A percentile compares a stretch with the other conserved stretches of the same genome.
These are phyloP conservation scores for Paraurostyla sp. DNA, from an alignment of 73 alveolate genomes.

Conservation along the genomic window DNA sequence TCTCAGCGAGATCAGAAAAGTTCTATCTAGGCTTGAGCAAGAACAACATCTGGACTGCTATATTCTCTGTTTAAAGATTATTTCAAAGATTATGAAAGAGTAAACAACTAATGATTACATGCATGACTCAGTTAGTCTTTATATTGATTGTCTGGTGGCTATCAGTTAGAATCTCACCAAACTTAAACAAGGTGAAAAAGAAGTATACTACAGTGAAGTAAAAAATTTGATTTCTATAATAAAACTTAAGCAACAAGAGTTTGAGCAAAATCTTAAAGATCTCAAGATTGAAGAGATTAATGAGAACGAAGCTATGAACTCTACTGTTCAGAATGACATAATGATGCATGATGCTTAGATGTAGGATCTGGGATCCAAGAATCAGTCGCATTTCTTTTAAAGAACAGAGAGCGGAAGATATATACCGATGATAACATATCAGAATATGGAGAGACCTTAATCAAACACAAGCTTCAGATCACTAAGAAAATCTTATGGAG, in stretches of 20 bases:
- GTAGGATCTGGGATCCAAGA: too few relatives aligned
- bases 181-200: slow-evolving; percentile 21
- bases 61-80: slow-evolving; percentile 18
- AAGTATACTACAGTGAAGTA: slow-evolving; percentile 34
- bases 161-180: slow-evolving; percentile 32
- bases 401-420: background rate
- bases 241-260: background rate
- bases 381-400: background rate
- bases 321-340: too few relatives aligned
- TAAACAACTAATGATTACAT: background rate
- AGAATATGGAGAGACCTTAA: too few relatives aligned
- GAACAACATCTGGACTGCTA: slow-evolving; percentile 34
- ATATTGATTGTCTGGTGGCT: slow-evolving; percentile 58
- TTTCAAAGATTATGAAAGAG: slow-evolving; percentile 26
- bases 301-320: background rate
- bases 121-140: slow-evolving; percentile 22
- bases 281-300: background rate
- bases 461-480: background rate
- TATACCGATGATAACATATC: too few relatives aligned
- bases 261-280: background rate
- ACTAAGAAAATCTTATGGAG: background rate
- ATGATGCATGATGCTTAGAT: too few relatives aligned
- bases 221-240: slow-evolving; percentile 5
- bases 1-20: slow-evolving; percentile 10
- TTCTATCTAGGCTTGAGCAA: slow-evolving; percentile 30